Evolutionary conservation across 2,329 filamentous ascomycete genomes (phyloP), one percentile per base, ranked within the genome.

Genomic region (Sporothrix pallida): DNA sequence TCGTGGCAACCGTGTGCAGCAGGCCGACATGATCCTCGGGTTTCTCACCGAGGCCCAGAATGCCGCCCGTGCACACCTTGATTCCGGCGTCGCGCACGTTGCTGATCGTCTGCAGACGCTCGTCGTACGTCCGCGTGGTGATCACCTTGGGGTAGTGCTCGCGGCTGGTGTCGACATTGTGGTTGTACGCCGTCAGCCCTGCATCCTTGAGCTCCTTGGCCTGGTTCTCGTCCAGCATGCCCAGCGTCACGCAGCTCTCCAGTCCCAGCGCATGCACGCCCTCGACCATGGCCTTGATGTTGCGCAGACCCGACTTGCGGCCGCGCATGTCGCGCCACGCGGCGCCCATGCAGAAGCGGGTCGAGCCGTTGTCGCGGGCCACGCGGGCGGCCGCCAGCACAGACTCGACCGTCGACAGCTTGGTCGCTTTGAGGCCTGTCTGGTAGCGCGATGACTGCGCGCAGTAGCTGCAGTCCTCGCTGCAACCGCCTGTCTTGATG

Each of bases 261-360:
- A 97, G 95, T 67, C 91, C 93, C 87, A 97, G 87, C 0, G 83
- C 91, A 37, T 91, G 87, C 23, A 97, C 93, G 0, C 94, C 94
- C 73, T 89, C 86, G 3, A 97, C 90, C 94, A 97, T 97, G 71
- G 88, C 89, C 79, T 93, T 93, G 81, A 97, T 91, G 81, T 96
- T 96, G 82, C 90, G 91, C 71, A 97, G 84, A 76, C 90, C 91
- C 62, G 92, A 93, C 83, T 95, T 96, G 77, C 94, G 92, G 20
- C 94, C 94, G 15, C 93, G 91, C 94, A 97, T 97, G 82, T 97
- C 94, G 52, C 94, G 87, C 94, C 94, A 97, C 0, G 94, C 94
- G 3, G 94, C 94, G 9, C 94, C 94, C 94, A 97, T 97, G 84
- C 94, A 97, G 87, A 97, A 97, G 1, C 94, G 89, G 9, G 93